Evolutionary conservation across 73 alveolate genomes (phyloP).

Genomic region (Tetrahymena elliotti): DNA sequence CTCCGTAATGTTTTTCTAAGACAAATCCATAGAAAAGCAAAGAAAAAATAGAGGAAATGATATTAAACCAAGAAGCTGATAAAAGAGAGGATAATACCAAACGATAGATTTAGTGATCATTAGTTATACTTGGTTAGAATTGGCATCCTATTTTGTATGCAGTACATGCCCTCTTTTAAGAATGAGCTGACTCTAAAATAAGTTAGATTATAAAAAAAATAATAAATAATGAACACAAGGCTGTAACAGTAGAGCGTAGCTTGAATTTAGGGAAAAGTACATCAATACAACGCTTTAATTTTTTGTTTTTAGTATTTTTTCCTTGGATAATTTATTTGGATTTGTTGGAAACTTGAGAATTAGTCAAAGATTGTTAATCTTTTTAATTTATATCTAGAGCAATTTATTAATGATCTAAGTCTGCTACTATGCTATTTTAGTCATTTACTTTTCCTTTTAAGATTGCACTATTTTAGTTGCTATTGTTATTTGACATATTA

Average conservation of each 20-base stretch:
- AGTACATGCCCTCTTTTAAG: background rate
- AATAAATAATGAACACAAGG: background rate
- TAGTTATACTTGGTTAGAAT: background rate
- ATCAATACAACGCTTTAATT: background rate
- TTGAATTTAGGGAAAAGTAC: background rate
- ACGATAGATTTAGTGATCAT: background rate
- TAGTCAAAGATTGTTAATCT: background rate
- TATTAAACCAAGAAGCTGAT: background rate
- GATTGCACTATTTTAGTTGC: background rate
- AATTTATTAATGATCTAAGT: background rate
- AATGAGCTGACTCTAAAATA: background rate
- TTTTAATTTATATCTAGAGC: background rate
- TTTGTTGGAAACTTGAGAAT: background rate
- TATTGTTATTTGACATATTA: background rate
- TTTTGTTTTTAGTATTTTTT: background rate
- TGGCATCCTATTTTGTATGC: background rate
- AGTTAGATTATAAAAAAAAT: background rate
- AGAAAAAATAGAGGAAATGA: background rate
- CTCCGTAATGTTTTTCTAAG: background rate
- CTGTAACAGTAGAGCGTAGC: background rate
- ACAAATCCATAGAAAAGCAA: background rate
- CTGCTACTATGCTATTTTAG: background rate
- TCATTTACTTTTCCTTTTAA: background rate
- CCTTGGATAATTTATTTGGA: background rate
- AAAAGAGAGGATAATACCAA: background rate